A percentile compares a stretch with the other conserved stretches of the same genome.
Conservation (phyloP, 2,329 filamentous ascomycete genomes). For the Ustilaginoidea virens region DNA sequence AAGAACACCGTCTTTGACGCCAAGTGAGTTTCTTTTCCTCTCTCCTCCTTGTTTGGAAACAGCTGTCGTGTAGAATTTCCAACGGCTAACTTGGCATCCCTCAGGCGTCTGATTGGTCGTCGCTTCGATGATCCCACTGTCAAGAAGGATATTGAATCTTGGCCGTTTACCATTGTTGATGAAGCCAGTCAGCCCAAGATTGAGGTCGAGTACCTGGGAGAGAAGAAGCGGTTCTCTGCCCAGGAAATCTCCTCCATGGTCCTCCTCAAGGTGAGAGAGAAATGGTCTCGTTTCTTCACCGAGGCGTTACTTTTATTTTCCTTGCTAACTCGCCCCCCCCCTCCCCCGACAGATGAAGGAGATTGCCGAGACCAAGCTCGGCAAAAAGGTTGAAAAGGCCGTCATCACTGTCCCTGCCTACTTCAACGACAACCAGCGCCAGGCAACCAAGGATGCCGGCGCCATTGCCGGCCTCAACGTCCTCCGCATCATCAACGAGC, state of each 20-base stretch:
- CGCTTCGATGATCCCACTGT: constrained; percentile 89
- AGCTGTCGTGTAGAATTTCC: not conserved
- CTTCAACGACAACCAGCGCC: constrained; percentile 99
- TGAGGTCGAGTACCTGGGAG: constrained; percentile 87
- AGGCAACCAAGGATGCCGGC: constrained; percentile 98
- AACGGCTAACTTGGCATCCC: constrained; percentile 7
- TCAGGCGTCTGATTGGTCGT: constrained; percentile 90
- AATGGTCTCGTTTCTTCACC: too few species aligned
- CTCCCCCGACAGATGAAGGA: constrained; percentile 83
- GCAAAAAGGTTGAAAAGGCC: constrained; percentile 97
- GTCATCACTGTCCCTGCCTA: constrained; percentile 98
- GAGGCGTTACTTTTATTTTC: not conserved
- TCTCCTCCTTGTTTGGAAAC: not conserved
- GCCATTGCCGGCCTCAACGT: constrained; percentile 95
- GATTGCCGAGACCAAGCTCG: constrained; percentile 94
- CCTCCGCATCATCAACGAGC: constrained; percentile 99
- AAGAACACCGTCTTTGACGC: constrained; percentile 97
- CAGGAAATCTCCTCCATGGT: constrained; percentile 99
- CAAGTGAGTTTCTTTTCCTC: constrained; percentile 54
- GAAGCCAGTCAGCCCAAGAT: constrained; percentile 79
- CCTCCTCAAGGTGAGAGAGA: constrained; percentile 61
- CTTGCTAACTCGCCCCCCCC: too few species aligned
- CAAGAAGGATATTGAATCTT: constrained; percentile 97
- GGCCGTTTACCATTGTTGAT: constrained; percentile 98
- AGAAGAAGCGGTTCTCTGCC: constrained; percentile 90